These are phyloP conservation scores for Jaapia argillacea DNA, from an alignment of 768 basidiomycete genomes.

Conservation along the genomic window DNA sequence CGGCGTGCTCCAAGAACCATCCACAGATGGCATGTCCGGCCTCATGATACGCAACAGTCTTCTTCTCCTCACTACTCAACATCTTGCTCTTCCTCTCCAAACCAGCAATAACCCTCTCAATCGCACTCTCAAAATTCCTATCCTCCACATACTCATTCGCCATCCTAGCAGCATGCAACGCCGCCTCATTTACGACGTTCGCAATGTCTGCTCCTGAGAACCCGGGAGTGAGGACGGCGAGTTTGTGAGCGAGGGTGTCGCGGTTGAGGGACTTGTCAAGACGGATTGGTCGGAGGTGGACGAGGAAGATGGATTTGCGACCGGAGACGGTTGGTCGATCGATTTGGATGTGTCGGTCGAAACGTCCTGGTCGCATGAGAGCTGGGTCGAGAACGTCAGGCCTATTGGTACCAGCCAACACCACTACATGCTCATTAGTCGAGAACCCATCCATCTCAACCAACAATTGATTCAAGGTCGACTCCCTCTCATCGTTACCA, in stretches of 20 bases:
- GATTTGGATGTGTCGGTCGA: conserved; percentile 93
- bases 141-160: conserved; percentile 71
- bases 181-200: conserved; percentile 98
- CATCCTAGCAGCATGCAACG: conserved; percentile 86
- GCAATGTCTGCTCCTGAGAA: conserved; percentile 99
- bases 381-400: conserved; percentile 95
- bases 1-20: conserved; percentile 97
- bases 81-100: conserved; percentile 93
- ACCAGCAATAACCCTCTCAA: conserved; percentile 96
- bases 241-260: conserved; percentile 67
- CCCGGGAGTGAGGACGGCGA: conserved; percentile 93
- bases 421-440: conserved; percentile 93
- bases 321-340: conserved; percentile 93
- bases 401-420: conserved; percentile 93
- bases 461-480: conserved; percentile 92
- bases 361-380: conserved; percentile 93
- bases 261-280: conserved; percentile 50
- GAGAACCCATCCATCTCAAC: conserved; percentile 99
- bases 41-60: conserved; percentile 97
- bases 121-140: conserved; percentile 90
- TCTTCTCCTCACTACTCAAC: conserved; percentile 93
- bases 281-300: conserved; percentile 81
- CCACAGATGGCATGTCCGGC: conserved; percentile 98
- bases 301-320: conserved; percentile 86
- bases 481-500: conserved; percentile 95